Base-by-base conservation (phyloP, 345 rosid species). In the Aquilaria yunnanensis region DNA sequence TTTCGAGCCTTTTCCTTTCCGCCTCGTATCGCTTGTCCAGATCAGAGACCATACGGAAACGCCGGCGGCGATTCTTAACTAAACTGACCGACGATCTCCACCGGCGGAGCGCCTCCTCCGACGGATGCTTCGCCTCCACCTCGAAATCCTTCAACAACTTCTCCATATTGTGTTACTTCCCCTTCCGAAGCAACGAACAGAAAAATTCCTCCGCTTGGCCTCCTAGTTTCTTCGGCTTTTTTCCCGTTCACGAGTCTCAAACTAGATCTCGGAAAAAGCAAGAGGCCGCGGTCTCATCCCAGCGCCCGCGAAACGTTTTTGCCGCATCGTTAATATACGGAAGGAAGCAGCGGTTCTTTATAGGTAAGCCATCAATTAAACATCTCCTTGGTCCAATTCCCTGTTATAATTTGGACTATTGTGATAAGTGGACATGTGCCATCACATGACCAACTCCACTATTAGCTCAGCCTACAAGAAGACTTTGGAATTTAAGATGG, bases 41-140 rank as follows among this genome's bases (percentile, higher is more conserved):
- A 67, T 93, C 85, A 29, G 81, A 86, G 53, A 83, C 81, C 72
- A 59, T 70, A 47, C 98, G 97, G 73, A 93, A 93, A 54, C 98
- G 72, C 29, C 96, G 83, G 58, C 84, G 81, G 23, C 67, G 86
- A 59, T 90, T 93, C 82, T 80, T 83, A 74, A 90, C 88, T 57
- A 90, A 12, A 59, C 80, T 48, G 10, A 81, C 92, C 4, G 90
- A 85, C 0, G 70, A 61, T 69, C 97, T 85, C 98, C 97, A 90
- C 53, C 90, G 57, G 56, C 62, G 67, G 61, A 76, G 67, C 12
- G 95, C 96, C 33, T 76, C 89, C 54, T 70, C 84, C 32, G 95
- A 83, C 7, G 89, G 72, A 63, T 90, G 72, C 81, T 93, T 93
- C 61, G 59, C 61, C 0, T 80, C 81, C 1, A 90, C 75, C 11